Evolutionary conservation across 1,284 basidiomycete genomes (phyloP), one percentile per base, ranked within the genome.

Genomic region (Exobasidium cylindrosporum): DNA sequence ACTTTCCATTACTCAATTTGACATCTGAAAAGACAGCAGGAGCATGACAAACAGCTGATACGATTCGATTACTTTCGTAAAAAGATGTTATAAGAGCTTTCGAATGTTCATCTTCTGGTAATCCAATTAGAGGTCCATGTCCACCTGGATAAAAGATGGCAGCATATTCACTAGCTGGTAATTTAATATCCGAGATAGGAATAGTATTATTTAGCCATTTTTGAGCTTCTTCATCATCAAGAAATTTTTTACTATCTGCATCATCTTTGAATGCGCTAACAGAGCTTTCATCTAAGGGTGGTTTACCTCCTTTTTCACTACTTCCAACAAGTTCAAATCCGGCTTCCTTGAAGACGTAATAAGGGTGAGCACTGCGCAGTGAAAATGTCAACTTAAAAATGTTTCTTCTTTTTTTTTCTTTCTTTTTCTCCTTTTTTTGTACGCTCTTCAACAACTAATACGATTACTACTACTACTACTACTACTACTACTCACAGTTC

Each of bases 361-460:
- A 91, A 0, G 90, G 89, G 78, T 92, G 89, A 1, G 89, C 89
- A 11, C n/a, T n/a, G n/a, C n/a, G n/a, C n/a, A n/a, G 88, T 88
- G n/a, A n/a, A n/a, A n/a, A n/a, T n/a, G n/a, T n/a, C n/a, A n/a
- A n/a, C n/a, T n/a, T n/a, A n/a, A n/a, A n/a, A n/a, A n/a, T n/a
- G n/a, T n/a, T n/a, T n/a, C n/a, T n/a, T n/a, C n/a, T n/a, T n/a
- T n/a, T n/a, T n/a, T n/a, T n/a, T n/a, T n/a, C n/a, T n/a, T n/a
- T n/a, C n/a, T n/a, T n/a, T n/a, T n/a, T n/a, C n/a, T n/a, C n/a
- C n/a, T n/a, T n/a, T n/a, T n/a, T n/a, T n/a, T n/a, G n/a, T n/a
- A n/a, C n/a, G n/a, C n/a, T n/a, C n/a, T n/a, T n/a, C n/a, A n/a
- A n/a, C n/a, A n/a, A n/a, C n/a, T n/a, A n/a, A n/a, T n/a, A n/a